A percentile compares a stretch with the other conserved stretches of the same genome.
Evolutionary conservation across 2,329 filamentous ascomycete species (phyloP).

Genomic region (Cladophialophora exuberans): DNA sequence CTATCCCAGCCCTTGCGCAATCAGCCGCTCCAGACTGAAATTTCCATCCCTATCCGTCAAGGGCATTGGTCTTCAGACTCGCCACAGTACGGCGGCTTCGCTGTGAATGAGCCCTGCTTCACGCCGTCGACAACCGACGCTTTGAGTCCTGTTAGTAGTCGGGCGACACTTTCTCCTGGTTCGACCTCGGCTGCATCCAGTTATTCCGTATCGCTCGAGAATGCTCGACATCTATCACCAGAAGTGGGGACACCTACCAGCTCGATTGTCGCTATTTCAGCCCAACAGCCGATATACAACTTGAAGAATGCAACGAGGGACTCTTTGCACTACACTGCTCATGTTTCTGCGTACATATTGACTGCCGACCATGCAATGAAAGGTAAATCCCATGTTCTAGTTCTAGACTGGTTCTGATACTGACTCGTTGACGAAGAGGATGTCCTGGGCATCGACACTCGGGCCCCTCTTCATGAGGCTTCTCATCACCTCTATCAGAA

Average conservation of each 20-base stretch:
- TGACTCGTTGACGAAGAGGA: conserved; percentile 10
- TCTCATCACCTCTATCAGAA: conserved; percentile 10
- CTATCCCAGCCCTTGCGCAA: conserved; percentile 6
- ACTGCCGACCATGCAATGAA: conserved; percentile 18
- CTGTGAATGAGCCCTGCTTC: background rate
- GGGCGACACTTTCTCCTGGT: conserved; percentile 13
- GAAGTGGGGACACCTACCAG: conserved; percentile 20
- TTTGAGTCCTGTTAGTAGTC: conserved; percentile 19
- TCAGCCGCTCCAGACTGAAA: background rate
- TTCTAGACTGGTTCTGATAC: background rate
- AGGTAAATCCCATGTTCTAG: conserved; percentile 5
- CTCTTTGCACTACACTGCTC: background rate
- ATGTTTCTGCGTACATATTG: background rate
- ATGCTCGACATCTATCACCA: conserved; percentile 20
- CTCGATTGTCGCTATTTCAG: conserved; percentile 13
- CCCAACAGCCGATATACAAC: background rate
- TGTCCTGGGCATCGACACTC: conserved; percentile 24
- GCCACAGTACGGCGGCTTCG: background rate
- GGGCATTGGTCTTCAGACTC: background rate
- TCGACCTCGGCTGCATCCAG: conserved; percentile 13
- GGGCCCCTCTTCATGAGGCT: conserved; percentile 8
- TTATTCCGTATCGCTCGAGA: conserved; percentile 15
- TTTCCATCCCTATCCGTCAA: background rate
- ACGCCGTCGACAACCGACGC: conserved; percentile 16
- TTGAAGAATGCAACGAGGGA: background rate